Base-by-base conservation (phyloP, 768 basidiomycete genomes). In the Royoungia palumana region DNA sequence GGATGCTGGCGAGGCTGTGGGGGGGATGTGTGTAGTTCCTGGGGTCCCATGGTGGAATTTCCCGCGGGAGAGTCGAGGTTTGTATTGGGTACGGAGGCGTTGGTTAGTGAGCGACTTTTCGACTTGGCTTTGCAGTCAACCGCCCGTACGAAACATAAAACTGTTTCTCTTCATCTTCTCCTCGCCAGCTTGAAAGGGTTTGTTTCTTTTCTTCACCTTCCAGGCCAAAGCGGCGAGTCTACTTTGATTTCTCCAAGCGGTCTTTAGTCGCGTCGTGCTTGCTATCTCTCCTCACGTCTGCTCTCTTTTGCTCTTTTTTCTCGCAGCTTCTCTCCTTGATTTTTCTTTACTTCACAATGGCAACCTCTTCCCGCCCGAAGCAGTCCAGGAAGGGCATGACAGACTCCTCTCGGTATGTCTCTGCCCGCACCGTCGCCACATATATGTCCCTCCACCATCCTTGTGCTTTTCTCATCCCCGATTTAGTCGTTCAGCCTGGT, bases 301-400 rank as follows among this genome's bases (percentile, higher is more conserved):
- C 58, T 62, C 55, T 64, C 55, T 54, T 65, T 63, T 61, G 49
- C 50, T 54, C 49, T 56, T 57, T 56, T 50, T 17, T 17, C 52
- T 61, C 59, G 46, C 43, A 47, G 59, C 54, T 51, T 57, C 51
- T 61, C 49, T 66, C 64, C 35, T 67, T 68, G 58, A 59, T 61
- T 67, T 60, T 52, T 59, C 57, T 52, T 47, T 38, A 52, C 53
- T 47, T 51, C 50, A 45, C 58, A 54, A 88, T 88, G 85, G 80
- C 84, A 61, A 75, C 83, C 48, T 66, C 80, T 60, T 71, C 81
- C 60, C 76, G 87, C 67, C 64, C 77, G 56, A 89, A 86, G 71
- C 75, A 77, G 46, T 61, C 75, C 51, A 79, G 80, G 70, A 88
- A 82, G 66, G 82, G 81, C 43, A 70, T 73, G 56, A 72, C 79